These are phyloP conservation scores for Betula pendula DNA, from an alignment of 306 rosid genomes.

Conservation along the genomic window DNA sequence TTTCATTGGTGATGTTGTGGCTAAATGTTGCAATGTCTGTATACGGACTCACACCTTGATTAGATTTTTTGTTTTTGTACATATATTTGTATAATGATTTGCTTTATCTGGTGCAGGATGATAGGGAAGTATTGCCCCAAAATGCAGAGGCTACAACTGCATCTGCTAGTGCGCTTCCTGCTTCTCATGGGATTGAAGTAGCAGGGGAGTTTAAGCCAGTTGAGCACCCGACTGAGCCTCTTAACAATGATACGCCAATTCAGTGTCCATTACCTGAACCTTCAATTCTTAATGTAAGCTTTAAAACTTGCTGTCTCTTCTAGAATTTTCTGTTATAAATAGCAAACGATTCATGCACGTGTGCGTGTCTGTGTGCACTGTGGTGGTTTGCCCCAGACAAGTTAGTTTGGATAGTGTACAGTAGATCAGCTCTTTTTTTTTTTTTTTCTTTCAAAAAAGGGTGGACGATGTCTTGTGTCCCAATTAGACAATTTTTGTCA, in stretches of 20 bases:
- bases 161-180: slow-evolving; percentile 40
- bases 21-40: background rate
- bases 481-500: background rate
- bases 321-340: background rate
- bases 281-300: slow-evolving; percentile 86
- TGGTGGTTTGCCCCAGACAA: background rate
- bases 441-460: background rate
- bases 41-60: background rate
- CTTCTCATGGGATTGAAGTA: slow-evolving; percentile 88
- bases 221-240: slow-evolving; percentile 89
- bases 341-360: background rate
- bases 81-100: slow-evolving; percentile 14
- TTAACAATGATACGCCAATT: slow-evolving; percentile 75
- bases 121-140: slow-evolving; percentile 63
- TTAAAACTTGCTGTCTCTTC: slow-evolving; percentile 8
- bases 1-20: background rate
- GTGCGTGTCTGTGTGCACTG: background rate
- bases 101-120: slow-evolving; percentile 56
- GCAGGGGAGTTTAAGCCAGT: slow-evolving; percentile 93
- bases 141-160: slow-evolving; percentile 49
- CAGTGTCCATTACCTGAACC: slow-evolving; percentile 94
- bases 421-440: background rate
- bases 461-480: background rate
- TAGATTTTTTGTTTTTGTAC: background rate
- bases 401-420: background rate